Evolutionary conservation across 2,329 filamentous ascomycete genomes (phyloP), one percentile per base, ranked within the genome.

Genomic region (Arthrobotrys conoides): DNA sequence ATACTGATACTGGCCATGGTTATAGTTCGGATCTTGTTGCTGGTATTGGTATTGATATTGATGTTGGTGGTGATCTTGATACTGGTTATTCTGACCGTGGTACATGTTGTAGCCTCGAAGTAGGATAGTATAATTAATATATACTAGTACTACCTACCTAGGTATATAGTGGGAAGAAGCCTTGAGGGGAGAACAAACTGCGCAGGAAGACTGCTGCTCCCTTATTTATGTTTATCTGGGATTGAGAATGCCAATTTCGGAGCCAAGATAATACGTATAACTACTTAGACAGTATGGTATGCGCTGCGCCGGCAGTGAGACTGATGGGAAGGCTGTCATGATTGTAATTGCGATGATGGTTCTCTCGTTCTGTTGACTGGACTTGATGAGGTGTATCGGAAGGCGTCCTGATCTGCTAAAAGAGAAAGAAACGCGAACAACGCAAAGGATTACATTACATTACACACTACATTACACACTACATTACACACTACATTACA

Each of bases 11-110:
- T 75, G 64, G 3, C 3, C 2, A 2, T 63, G 46, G 24, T 20
- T 36, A 5, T 59, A 38, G 24, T 65, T 69, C 2, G 65, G 67
- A 67, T 77, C 59, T n/a, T n/a, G n/a, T n/a, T n/a, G n/a, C 48
- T 22, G 48, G n/a, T 48, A 22, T 48, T 48, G 44, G 41, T 46
- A n/a, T 2, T n/a, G 53, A 36, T 67, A 12, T 3, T 67, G 70
- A 49, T 73, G n/a, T 48, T 48, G 44, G 41, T 46, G n/a, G 1
- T n/a, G 53, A 36, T 67, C 10, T 3, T 67, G 70, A 49, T 73
- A 72, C 41, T 61, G 61, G 30, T 49, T 12, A 8, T 20, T 1
- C 18, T 49, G 18, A 8, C 18, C 3, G 18, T 49, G 46, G 18
- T 24, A 51, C 48, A 51, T 51, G n/a, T 20, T 48, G 46, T n/a